A percentile compares a stretch with the other conserved stretches of the same genome.
phyloP scores from a whole-genome alignment of 768 basidiomycete species.

The Kondoa malvinella region DNA sequence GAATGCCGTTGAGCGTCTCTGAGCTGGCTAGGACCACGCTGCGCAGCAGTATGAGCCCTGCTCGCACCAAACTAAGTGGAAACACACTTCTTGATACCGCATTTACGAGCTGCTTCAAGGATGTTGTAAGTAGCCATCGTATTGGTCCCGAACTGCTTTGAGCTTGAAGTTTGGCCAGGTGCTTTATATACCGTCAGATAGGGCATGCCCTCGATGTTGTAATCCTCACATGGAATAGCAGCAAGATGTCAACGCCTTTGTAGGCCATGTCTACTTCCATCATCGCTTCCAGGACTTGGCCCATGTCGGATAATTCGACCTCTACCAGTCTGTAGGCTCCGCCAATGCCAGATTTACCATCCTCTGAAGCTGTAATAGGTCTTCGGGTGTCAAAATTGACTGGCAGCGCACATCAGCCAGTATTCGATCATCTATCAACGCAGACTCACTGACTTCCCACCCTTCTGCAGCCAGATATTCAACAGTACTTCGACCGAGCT shows the following conservation, averaged over 20 bases:
- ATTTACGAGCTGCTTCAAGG: constrained; percentile 27
- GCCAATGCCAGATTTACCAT: constrained; percentile 14
- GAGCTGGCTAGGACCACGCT: constrained; percentile 17
- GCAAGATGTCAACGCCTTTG: constrained; percentile 24
- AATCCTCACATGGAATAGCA: constrained; percentile 20
- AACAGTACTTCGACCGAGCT: constrained; percentile 8
- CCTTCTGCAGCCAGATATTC: constrained; percentile 14
- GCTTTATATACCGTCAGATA: constrained; percentile 12
- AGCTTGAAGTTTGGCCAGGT: constrained; percentile 11
- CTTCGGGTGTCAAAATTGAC: constrained; percentile 15
- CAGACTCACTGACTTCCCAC: constrained; percentile 12
- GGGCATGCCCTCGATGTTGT: too few species aligned
- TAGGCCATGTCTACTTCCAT: constrained; percentile 19
- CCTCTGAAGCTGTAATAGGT: constrained; percentile 14
- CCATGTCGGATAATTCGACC: constrained; percentile 17
- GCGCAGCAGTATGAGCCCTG: neutral
- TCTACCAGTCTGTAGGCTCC: constrained; percentile 16
- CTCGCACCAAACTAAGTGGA: neutral
- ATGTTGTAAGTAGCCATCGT: constrained; percentile 23
- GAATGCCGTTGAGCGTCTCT: constrained; percentile 25
- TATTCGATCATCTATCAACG: neutral
- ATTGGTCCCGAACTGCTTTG: neutral
- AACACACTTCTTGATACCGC: constrained; percentile 25
- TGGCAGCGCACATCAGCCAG: neutral
- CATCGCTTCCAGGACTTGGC: constrained; percentile 13